Conservation (phyloP, 495 filamentous ascomycete species). For the Extremus antarcticus region DNA sequence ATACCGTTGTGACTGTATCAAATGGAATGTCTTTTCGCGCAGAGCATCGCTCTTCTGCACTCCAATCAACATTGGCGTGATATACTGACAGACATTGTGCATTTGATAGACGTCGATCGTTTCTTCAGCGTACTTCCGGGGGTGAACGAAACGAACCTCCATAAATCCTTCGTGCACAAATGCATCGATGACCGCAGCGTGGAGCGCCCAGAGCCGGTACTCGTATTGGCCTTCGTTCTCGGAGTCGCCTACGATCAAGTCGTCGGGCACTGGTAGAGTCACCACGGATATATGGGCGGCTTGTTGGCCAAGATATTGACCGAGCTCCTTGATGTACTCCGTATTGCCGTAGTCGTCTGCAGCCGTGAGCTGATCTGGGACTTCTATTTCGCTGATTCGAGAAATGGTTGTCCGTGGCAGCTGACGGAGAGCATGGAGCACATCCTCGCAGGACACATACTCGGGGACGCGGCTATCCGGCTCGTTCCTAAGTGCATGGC, state of each 20-base stretch:
- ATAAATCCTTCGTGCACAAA: neutral
- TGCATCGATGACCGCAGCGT: neutral
- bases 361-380: neutral
- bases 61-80: neutral
- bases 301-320: neutral
- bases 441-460: neutral
- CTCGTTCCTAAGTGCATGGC: neutral
- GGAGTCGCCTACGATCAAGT: neutral
- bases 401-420: neutral
- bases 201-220: neutral
- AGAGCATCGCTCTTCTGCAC: neutral
- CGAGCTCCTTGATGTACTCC: neutral
- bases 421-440: neutral
- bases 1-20: neutral
- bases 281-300: neutral
- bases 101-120: neutral
- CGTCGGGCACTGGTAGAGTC: neutral
- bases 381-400: neutral
- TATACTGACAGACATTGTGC: neutral
- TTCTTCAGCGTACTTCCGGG: neutral
- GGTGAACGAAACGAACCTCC: neutral
- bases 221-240: neutral
- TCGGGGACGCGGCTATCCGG: neutral
- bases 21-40: neutral
- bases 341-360: neutral